phyloP scores from a whole-genome alignment of 2,329 filamentous ascomycete genomes.

The Aspergillus neotritici region DNA sequence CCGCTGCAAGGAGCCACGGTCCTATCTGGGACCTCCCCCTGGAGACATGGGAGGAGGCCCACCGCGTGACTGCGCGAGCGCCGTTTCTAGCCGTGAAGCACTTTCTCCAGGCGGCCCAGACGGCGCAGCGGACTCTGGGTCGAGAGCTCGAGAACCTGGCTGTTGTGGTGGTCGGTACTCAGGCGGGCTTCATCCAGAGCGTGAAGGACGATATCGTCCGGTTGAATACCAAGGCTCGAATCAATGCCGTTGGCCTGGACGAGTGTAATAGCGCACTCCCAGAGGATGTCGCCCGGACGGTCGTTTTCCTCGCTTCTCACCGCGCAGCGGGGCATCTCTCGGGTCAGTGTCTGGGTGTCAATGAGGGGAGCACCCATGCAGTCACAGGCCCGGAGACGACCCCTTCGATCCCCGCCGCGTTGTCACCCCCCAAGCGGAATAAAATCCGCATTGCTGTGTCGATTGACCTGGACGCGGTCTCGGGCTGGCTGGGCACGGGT shows the following conservation, averaged over 20 bases:
- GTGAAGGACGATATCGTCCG: conserved; percentile 53
- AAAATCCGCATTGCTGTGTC: conserved; percentile 30
- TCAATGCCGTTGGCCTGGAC: conserved; percentile 46
- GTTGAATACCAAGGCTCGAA: conserved; percentile 47
- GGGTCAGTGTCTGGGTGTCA: conserved; percentile 49
- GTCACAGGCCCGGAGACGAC: background rate
- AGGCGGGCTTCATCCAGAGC: conserved; percentile 46
- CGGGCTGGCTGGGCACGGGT: conserved; percentile 56
- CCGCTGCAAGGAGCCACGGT: conserved; percentile 45
- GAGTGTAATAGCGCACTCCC: conserved; percentile 44
- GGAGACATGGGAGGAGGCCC: conserved; percentile 49
- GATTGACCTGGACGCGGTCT: conserved; percentile 55
- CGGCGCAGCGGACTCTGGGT: conserved; percentile 33
- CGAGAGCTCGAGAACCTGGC: conserved; percentile 46
- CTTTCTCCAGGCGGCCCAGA: conserved; percentile 44
- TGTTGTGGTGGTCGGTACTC: conserved; percentile 50
- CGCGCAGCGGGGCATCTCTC: conserved; percentile 50
- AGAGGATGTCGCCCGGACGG: conserved; percentile 45
- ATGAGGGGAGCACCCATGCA: conserved; percentile 43
- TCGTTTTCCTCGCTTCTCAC: conserved; percentile 48
- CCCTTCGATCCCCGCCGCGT: conserved; percentile 9
- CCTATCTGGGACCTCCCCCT: conserved; percentile 50
- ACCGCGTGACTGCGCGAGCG: conserved; percentile 47
- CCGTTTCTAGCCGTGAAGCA: conserved; percentile 54
- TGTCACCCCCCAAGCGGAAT: conserved; percentile 12